Evolutionary conservation across 805 yeast genomes (phyloP), one percentile per base, ranked within the genome.

Genomic region (Lipomyces yamadae): DNA sequence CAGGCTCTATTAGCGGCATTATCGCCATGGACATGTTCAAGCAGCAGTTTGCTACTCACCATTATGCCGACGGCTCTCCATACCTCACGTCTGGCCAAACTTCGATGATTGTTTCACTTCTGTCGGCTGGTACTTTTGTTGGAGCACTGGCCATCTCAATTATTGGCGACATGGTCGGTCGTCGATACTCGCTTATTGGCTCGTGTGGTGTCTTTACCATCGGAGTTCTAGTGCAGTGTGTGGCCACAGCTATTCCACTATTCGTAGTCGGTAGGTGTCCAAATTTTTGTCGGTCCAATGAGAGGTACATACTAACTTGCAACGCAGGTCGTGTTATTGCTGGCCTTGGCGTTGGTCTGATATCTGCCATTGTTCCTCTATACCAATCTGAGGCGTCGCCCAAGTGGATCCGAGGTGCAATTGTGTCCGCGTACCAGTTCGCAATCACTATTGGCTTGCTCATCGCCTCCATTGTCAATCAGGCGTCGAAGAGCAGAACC

Each of bases 71-170:
- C 60, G 64, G 58, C 15, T 3, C 24, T 2, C 50, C 55, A 24
- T 32, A 35, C n/a, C 35, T 61, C 45, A 18, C 64, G 8, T 56
- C 72, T 15, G 32, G 45, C 6, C 29, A 58, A 63, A 35, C n/a
- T 37, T 88, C 97, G 0, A 78, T 91, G 29, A 83, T 90, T 54
- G 91, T 93, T 0, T 90, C 95, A 0, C 85, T 89, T 24, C 79
- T 92, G 60, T 91, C 97, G 0, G 81, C 93, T 33, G 98, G 98
- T 68, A 98, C 98, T 1, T 80, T 94, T 58, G 79, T 94, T 32
- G 89, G 95, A 4, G 86, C 96, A 4, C 66, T 89, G 13, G 70
- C 85, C 8, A 86, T 90, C 2, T 88, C 91, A 0, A 70, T 83
- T 10, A 74, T 88, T 3, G 86, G 93, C 1, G 97, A 92, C 77